Conservation (phyloP, 768 basidiomycete genomes). For the Mycena metata region DNA sequence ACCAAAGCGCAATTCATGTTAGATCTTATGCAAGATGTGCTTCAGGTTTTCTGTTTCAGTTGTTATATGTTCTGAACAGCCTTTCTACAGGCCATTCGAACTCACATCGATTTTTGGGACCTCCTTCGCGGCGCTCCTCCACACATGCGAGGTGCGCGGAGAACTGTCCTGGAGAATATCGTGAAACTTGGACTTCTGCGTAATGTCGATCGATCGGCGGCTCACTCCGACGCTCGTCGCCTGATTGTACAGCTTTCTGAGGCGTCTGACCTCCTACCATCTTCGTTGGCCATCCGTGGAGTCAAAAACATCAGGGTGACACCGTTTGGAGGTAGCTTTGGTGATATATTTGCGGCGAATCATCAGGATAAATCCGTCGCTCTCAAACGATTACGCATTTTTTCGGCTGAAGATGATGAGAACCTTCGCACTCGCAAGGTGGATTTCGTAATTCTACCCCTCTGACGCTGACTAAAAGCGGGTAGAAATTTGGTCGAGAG, state of each 20-base stretch:
- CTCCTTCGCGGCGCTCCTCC: constrained; percentile 17
- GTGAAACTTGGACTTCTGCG: constrained; percentile 10
- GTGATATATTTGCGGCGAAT: constrained; percentile 8
- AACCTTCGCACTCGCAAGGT: constrained; percentile 11
- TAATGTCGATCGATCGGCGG: constrained; percentile 18
- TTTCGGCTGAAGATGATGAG: constrained; percentile 3
- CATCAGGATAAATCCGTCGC: constrained; percentile 9
- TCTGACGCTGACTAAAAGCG: neutral
- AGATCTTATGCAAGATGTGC: constrained; percentile 29
- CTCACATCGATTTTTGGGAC: constrained; percentile 8
- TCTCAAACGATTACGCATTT: constrained; percentile 26
- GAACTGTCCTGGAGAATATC: neutral
- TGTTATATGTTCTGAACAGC: neutral
- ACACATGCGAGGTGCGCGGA: constrained; percentile 23
- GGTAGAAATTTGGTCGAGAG: constrained; percentile 39
- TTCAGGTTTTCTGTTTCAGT: neutral
- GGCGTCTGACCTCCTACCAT: constrained; percentile 14
- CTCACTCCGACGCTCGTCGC: constrained; percentile 16
- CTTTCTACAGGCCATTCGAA: constrained; percentile 9
- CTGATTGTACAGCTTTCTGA: constrained; percentile 18
- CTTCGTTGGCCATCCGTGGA: constrained; percentile 15
- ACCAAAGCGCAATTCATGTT: constrained; percentile 23
- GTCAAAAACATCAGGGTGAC: neutral
- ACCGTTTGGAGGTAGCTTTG: constrained; percentile 20
- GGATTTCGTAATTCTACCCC: neutral